These are phyloP conservation scores for Paecilomyces fulvus DNA, from an alignment of 2,329 filamentous ascomycete species.

Conservation along the genomic window DNA sequence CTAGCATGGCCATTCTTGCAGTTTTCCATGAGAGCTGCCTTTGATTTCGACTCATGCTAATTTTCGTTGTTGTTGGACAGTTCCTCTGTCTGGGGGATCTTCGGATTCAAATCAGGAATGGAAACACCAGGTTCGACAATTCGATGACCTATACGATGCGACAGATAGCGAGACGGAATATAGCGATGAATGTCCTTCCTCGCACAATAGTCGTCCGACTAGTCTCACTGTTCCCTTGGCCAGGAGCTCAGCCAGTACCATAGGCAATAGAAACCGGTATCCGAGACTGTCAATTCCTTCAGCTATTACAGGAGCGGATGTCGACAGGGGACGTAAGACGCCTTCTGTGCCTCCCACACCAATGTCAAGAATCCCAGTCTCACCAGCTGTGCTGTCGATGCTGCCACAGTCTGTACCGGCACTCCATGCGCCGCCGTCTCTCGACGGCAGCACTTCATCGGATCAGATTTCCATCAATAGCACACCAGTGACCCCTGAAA, in stretches of 20 bases:
- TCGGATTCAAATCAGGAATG: constrained; percentile 47
- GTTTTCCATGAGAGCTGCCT: not conserved
- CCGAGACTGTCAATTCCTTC: constrained; percentile 53
- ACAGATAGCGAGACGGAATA: constrained; percentile 65
- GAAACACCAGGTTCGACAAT: constrained; percentile 56
- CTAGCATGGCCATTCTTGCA: not conserved
- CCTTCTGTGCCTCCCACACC: constrained; percentile 41
- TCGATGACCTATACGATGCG: constrained; percentile 80
- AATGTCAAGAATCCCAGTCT: constrained; percentile 58
- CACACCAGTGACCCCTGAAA: constrained; percentile 74
- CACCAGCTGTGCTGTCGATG: constrained; percentile 63
- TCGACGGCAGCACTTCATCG: constrained; percentile 81
- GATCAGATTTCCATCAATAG: constrained; percentile 79
- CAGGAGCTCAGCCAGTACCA: constrained; percentile 27
- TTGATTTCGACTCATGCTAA: not conserved
- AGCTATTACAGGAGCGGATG: constrained; percentile 48
- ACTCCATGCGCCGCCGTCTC: constrained; percentile 72
- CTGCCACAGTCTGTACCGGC: constrained; percentile 64
- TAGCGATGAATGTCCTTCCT: constrained; percentile 37
- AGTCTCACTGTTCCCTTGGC: constrained; percentile 38
- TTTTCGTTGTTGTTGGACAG: constrained; percentile 12
- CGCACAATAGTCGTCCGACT: constrained; percentile 41
- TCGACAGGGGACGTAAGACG: constrained; percentile 45
- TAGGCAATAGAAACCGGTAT: constrained; percentile 41
- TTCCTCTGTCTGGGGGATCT: constrained; percentile 24